These are phyloP conservation scores for Mentha longifolia DNA, from an alignment of 257 asterid species.

Conservation along the genomic window DNA sequence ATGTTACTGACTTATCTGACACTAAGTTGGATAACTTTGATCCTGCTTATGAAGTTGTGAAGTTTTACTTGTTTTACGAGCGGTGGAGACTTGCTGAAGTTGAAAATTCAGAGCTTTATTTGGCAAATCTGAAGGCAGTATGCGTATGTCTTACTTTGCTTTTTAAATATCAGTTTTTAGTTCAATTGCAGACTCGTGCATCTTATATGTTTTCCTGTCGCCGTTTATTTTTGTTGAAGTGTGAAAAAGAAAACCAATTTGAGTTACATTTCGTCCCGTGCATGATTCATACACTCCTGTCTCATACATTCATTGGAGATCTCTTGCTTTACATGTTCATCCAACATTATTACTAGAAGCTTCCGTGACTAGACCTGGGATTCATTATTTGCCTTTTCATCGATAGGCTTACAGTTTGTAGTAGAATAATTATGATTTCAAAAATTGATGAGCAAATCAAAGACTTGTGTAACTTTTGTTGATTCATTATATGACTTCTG, in stretches of 20 bases:
- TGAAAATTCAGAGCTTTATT: slow-evolving; percentile 64
- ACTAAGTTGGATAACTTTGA: slow-evolving; percentile 69
- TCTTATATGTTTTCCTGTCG: not conserved
- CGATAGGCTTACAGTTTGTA: not conserved
- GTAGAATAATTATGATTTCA: not conserved
- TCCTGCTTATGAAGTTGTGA: slow-evolving; percentile 90
- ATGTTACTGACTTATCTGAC: slow-evolving; percentile 62
- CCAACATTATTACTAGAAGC: not conserved
- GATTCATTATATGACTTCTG: not conserved
- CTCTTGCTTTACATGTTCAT: slow-evolving; percentile 18
- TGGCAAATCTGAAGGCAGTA: slow-evolving; percentile 71
- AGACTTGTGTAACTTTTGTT: not conserved
- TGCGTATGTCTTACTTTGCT: slow-evolving; percentile 60
- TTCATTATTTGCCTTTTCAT: not conserved
- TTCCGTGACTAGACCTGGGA: not conserved
- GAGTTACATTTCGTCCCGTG: not conserved
- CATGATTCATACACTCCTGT: not conserved
- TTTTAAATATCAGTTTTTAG: slow-evolving; percentile 22
- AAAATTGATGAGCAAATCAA: not conserved
- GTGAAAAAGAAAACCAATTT: not conserved
- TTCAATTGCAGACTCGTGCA: slow-evolving; percentile 25
- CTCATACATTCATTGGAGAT: not conserved
- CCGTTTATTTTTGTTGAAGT: not conserved
- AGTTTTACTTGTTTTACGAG: slow-evolving; percentile 73
- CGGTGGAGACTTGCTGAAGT: slow-evolving; percentile 95